phyloP scores from a whole-genome alignment of 2,329 filamentous ascomycete genomes.

The Aspergillus sp. region DNA sequence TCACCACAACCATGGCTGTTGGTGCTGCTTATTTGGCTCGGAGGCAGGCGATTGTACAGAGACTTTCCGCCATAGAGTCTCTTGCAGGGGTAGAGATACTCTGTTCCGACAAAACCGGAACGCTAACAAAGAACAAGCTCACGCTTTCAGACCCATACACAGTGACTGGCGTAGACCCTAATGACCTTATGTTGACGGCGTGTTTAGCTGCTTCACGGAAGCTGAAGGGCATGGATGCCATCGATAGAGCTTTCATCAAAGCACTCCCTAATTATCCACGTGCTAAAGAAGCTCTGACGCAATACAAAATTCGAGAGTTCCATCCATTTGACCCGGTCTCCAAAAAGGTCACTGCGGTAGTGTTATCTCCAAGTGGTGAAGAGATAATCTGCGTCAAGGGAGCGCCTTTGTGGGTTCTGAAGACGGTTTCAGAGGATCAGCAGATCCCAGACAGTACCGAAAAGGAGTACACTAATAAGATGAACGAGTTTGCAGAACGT shows the following conservation, averaged over 20 bases:
- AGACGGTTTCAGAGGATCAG: conserved; percentile 83
- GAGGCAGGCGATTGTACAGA: conserved; percentile 92
- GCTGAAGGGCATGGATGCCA: conserved; percentile 93
- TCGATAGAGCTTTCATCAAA: conserved; percentile 93
- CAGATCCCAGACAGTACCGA: conserved; percentile 74
- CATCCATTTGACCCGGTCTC: conserved; percentile 88
- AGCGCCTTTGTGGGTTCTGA: conserved; percentile 82
- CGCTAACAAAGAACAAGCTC: conserved; percentile 90
- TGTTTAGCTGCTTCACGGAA: conserved; percentile 87
- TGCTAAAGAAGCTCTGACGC: conserved; percentile 75
- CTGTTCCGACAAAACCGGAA: conserved; percentile 93
- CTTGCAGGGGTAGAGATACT: conserved; percentile 91
- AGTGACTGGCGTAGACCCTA: conserved; percentile 75
- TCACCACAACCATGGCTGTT: conserved; percentile 93
- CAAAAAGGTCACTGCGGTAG: conserved; percentile 85
- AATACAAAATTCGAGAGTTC: conserved; percentile 84
- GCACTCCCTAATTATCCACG: conserved; percentile 77
- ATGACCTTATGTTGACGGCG: conserved; percentile 89
- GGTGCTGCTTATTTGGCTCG: conserved; percentile 88
- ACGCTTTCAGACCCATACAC: conserved; percentile 83
- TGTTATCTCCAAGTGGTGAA: conserved; percentile 80
- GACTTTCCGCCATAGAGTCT: conserved; percentile 87
- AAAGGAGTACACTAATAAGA: conserved; percentile 86
- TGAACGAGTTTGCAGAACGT: conserved; percentile 86
- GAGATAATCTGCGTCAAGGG: conserved; percentile 88